phyloP scores from a whole-genome alignment of 768 basidiomycete species.

The Hericium alpestre region DNA sequence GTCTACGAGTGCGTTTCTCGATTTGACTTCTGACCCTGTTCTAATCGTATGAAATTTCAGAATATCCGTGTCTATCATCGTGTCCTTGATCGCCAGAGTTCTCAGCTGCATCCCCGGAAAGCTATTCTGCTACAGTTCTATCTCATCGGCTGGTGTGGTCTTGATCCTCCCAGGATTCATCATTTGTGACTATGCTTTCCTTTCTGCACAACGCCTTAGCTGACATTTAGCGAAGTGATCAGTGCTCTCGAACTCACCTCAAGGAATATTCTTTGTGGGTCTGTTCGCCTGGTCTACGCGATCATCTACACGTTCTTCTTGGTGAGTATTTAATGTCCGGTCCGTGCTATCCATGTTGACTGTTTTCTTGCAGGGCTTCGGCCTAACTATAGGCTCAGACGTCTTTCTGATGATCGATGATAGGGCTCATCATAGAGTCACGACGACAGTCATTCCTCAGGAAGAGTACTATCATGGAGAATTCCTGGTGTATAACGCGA shows the following conservation, averaged over 20 bases:
- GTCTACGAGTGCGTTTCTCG: constrained; percentile 71
- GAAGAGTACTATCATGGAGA: constrained; percentile 36
- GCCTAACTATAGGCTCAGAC: constrained; percentile 75
- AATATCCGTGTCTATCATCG: constrained; percentile 75
- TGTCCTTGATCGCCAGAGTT: constrained; percentile 73
- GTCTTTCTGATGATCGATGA: constrained; percentile 63
- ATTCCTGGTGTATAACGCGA: constrained; percentile 31
- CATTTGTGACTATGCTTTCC: constrained; percentile 40
- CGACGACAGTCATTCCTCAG: constrained; percentile 20
- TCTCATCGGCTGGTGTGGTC: constrained; percentile 85
- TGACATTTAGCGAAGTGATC: constrained; percentile 37
- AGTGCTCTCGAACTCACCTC: constrained; percentile 76
- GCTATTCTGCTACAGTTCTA: constrained; percentile 81
- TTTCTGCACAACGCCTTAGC: not conserved
- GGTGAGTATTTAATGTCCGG: constrained; percentile 25
- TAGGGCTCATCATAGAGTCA: constrained; percentile 32
- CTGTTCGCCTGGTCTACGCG: constrained; percentile 76
- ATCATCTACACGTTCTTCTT: constrained; percentile 80
- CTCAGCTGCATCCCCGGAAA: constrained; percentile 66
- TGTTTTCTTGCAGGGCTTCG: constrained; percentile 52
- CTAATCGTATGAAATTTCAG: constrained; percentile 25
- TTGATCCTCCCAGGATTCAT: constrained; percentile 84
- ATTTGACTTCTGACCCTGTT: not conserved
- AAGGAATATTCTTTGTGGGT: constrained; percentile 69
- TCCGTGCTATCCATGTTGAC: not conserved